Base-by-base conservation (phyloP, 495 filamentous ascomycete species). In the Hypoxylon fragiforme region DNA sequence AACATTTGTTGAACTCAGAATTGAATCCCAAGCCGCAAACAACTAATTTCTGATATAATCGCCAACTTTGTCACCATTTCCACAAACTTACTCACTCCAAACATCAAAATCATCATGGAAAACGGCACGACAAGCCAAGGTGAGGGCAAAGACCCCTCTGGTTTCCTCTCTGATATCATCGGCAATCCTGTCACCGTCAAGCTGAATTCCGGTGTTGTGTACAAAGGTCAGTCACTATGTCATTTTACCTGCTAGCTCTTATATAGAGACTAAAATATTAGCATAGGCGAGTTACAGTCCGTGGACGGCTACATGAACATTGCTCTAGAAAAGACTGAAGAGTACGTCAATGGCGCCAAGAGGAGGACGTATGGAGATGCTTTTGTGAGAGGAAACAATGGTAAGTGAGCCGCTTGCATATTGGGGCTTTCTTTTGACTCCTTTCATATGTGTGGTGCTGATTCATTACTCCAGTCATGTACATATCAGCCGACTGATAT, bases 301-400 rank as follows among this genome's bases (percentile, higher is more conserved):
- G 91, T 97, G n/a, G 94, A 98, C 68, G 95, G 95, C 31, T 98
- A 97, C 68, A 97, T 98, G 94, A 97, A 98, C 70, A 95, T 98
- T 58, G 91, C 94, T 14, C 80, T 98, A 2, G 94, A 97, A 67
- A 92, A 95, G 70, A 92, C 91, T 0, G 86, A 91, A 54, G 95
- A 98, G 73, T 91, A 84, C 63, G 87, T 94, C 41, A 85, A 91
- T 65, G 95, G 92, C 19, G 83, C 82, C 50, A 80, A 90, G 65
- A 81, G 84, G 57, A 80, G 88, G 60, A 87, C 76, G 35, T 97
- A 95, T 70, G 94, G 95, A 0, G 94, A 98, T 76, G 91, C 95
- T 21, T 98, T 98, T 66, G 86, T 98, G 13, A 80, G 94, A 61
- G 94, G 94, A 54, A 98, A 98, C 70, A 98, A 97, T 57, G 94